Percentiles rank a stretch among this genome's conserved stretches.
These are phyloP conservation scores for Saprolegnia diclina DNA, from an alignment of 352 stramenopile genomes.

Conservation along the genomic window DNA sequence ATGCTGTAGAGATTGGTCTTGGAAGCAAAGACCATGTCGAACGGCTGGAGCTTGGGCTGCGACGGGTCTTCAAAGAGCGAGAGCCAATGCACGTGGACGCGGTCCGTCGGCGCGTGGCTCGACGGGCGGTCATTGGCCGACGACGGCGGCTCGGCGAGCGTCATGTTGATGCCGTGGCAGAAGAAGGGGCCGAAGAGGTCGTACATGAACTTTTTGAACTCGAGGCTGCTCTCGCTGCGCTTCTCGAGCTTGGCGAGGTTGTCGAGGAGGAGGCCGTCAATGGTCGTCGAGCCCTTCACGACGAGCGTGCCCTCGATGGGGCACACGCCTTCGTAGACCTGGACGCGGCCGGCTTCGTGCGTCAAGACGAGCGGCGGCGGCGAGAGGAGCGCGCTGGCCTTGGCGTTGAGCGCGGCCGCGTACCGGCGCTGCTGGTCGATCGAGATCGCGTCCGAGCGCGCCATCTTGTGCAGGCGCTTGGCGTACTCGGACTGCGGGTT, in stretches of 20 bases:
- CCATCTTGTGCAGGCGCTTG: constrained; percentile 20
- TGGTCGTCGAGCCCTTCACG: constrained; percentile 12
- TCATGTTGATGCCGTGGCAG: constrained; percentile 20
- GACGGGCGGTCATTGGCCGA: background rate
- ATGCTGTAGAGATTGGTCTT: background rate
- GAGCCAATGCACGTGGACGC: constrained; percentile 12
- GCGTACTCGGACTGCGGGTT: constrained; percentile 21
- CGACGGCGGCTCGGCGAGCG: background rate
- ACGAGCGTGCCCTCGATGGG: background rate
- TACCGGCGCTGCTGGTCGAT: background rate
- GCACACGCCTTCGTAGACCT: constrained; percentile 10
- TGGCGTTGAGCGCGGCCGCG: background rate
- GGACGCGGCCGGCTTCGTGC: background rate
- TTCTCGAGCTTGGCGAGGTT: constrained; percentile 12
- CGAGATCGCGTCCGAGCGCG: background rate
- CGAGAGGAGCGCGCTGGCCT: background rate
- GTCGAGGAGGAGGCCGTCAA: constrained; percentile 2
- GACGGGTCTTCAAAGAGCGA: constrained; percentile 16
- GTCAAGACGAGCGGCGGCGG: background rate
- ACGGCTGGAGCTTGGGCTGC: background rate
- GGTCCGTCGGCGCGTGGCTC: background rate
- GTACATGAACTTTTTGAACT: constrained; percentile 14
- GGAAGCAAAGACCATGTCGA: constrained; percentile 23
- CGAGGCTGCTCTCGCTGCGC: background rate
- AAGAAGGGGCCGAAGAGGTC: constrained; percentile 8